Conservation (phyloP, 2,329 filamentous ascomycete species). For the Colletotrichum orchidophilum region DNA sequence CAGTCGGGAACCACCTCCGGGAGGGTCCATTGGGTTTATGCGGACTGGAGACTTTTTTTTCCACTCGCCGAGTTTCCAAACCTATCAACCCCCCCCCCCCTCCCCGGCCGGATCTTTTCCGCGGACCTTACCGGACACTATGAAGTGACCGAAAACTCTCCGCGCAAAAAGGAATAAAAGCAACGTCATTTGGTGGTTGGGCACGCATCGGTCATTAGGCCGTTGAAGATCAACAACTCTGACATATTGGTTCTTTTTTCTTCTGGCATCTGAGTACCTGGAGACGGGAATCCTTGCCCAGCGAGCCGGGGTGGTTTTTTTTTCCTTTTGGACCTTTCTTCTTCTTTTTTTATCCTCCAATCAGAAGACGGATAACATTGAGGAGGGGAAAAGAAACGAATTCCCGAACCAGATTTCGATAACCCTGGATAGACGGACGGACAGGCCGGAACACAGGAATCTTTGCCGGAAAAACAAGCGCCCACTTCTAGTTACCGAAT, state of each 20-base stretch:
- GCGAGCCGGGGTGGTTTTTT: too few species aligned
- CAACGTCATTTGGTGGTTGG: too few species aligned
- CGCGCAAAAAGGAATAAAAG: slow-evolving; percentile 11
- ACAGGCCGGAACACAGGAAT: not conserved
- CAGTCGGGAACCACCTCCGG: slow-evolving; percentile 1
- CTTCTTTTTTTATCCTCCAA: not conserved
- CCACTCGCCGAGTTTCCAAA: not conserved
- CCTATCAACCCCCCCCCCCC: not conserved
- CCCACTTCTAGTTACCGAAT: not conserved
- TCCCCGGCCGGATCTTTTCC: slow-evolving; percentile 2
- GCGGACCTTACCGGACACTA: not conserved
- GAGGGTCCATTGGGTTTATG: not conserved
- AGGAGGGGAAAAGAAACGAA: slow-evolving; percentile 28
- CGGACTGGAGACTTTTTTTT: not conserved
- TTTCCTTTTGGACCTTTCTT: not conserved
- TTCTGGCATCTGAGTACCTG: not conserved
- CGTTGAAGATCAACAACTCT: not conserved
- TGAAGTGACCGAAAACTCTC: slow-evolving; percentile 28
- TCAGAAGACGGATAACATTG: slow-evolving; percentile 33
- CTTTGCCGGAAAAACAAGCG: too few species aligned
- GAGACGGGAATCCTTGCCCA: not conserved
- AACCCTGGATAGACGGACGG: not conserved
- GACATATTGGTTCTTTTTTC: not conserved
- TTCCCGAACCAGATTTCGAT: not conserved
- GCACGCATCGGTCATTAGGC: too few species aligned